Conservation (phyloP, 78 protist species). For the Dictyostelium discoideum region dicty_2.7 NC_007088.5:5012001-5012500, state of each 20-base stretch:
- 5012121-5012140: not conserved
- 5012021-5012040: constrained; percentile 62
- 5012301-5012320: no score
- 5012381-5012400: no score
- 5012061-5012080: not conserved
- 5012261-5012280: no score
- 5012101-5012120: constrained; percentile 14
- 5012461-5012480: no score
- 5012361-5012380: no score
- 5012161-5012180: constrained; percentile 32
- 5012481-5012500: not conserved
- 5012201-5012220: not conserved
- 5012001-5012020: constrained; percentile 57
- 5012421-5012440: no score
- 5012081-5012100: not conserved
- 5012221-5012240: not conserved
- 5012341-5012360: no score
- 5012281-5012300: no score
- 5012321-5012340: no score
- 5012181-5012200: constrained; percentile 8
- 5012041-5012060: constrained; percentile 37
- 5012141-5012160: constrained; percentile 4
- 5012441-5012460: no score
- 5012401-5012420: no score
- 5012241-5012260: no score